These are phyloP conservation scores for Citrus unshiu DNA, from an alignment of 345 rosid genomes.

Conservation along the genomic window DNA sequence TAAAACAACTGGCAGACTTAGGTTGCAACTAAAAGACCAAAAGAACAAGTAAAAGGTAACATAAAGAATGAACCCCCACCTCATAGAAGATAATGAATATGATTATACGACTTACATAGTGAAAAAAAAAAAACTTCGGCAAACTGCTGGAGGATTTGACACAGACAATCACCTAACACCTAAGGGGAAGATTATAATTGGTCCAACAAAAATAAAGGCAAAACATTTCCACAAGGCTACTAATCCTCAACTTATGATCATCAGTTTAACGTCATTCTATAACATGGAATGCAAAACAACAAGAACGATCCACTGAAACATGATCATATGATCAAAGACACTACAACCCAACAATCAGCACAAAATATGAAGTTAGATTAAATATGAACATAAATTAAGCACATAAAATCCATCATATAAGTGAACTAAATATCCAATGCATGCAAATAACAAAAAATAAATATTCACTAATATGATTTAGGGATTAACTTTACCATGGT, in stretches of 20 bases:
- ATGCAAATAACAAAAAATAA: neutral
- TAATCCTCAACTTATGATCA: too few relatives aligned
- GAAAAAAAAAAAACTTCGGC: neutral
- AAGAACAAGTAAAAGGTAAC: neutral
- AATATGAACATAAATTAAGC: neutral
- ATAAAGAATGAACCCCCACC: too few relatives aligned
- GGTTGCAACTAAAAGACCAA: neutral
- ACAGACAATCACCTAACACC: neutral
- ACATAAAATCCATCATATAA: neutral
- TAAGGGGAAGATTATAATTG: neutral
- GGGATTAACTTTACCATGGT: slow-evolving; percentile 7
- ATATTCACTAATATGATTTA: neutral
- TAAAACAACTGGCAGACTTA: neutral
- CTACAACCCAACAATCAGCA: neutral
- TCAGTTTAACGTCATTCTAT: neutral
- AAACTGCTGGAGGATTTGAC: neutral
- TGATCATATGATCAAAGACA: too few relatives aligned
- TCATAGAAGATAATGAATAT: neutral
- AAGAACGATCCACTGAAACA: neutral
- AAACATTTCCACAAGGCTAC: neutral
- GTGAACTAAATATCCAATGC: neutral
- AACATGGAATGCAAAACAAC: neutral
- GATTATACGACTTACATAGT: neutral
- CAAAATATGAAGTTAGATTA: neutral
- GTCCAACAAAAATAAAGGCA: neutral